Evolutionary conservation across 768 basidiomycete species (phyloP).

Genomic region (Suillus decipiens): DNA sequence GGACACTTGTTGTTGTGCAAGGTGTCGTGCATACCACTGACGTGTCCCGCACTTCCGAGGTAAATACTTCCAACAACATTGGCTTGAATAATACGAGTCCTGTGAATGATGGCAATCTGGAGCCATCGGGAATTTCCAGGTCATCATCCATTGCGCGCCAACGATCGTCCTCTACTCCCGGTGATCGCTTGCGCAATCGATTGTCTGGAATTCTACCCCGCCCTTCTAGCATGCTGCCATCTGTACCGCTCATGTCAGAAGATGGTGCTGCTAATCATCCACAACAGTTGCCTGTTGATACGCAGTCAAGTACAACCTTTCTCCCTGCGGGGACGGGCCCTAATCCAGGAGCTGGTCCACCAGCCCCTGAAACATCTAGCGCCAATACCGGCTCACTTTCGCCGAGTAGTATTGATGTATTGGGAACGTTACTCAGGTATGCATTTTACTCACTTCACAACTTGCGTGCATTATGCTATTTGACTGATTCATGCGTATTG

Average conservation of each 20-base stretch:
- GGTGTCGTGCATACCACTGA: conserved; percentile 82
- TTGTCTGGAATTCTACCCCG: conserved; percentile 44
- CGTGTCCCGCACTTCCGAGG: conserved; percentile 42
- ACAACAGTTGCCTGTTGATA: conserved; percentile 9
- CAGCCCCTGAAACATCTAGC: conserved; percentile 14
- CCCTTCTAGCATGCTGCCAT: conserved; percentile 32
- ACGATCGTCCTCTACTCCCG: conserved; percentile 29
- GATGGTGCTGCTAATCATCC: conserved; percentile 4
- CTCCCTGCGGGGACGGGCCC: conserved; percentile 4
- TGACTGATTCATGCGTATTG: conserved; percentile 9
- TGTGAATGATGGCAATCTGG: conserved; percentile 11
- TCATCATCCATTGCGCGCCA: conserved; percentile 25
- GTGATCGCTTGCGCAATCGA: conserved; percentile 33
- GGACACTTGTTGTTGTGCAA: conserved; percentile 81
- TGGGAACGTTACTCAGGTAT: conserved; percentile 81
- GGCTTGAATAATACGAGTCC: conserved; percentile 15
- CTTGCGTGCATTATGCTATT: conserved; percentile 4
- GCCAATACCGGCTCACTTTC: conserved; percentile 45
- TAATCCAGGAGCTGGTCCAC: conserved; percentile 10
- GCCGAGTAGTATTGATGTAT: conserved; percentile 76
- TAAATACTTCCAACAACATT: conserved; percentile 20
- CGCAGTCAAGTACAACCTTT: conserved; percentile 2
- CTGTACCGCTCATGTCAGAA: conserved; percentile 14
- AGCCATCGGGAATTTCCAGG: conserved; percentile 6
- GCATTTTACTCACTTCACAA: conserved; percentile 22